These are phyloP conservation scores for Fusarium cicatricum DNA, from an alignment of 2,329 filamentous ascomycete species.

Conservation along the genomic window DNA sequence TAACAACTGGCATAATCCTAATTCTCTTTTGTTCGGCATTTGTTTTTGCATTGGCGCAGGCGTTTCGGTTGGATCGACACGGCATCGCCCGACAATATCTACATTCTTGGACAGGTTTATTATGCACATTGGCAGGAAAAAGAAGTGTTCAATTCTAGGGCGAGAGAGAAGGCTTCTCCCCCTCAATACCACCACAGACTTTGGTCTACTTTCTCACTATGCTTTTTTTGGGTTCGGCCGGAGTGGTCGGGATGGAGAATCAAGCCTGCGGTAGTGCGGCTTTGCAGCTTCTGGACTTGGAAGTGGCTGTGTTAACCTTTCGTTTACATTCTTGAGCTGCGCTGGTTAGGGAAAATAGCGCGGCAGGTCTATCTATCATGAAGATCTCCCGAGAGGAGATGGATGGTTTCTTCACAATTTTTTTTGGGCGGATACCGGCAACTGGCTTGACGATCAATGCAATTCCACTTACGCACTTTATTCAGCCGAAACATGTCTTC, in stretches of 20 bases:
- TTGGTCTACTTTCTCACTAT: conserved; percentile 9
- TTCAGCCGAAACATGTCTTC: not conserved
- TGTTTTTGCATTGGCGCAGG: conserved; percentile 33
- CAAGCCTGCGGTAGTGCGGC: conserved; percentile 16
- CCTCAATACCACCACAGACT: conserved; percentile 22
- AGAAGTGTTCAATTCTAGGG: conserved; percentile 15
- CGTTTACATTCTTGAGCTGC: conserved; percentile 33
- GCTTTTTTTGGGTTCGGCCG: conserved; percentile 13
- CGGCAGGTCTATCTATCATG: conserved; percentile 19
- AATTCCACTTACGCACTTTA: conserved; percentile 17
- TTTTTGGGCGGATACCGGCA: conserved; percentile 20
- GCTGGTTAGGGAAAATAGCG: conserved; percentile 14
- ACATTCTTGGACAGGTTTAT: conserved; percentile 1
- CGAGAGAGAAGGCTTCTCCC: not conserved
- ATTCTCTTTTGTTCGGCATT: conserved; percentile 15
- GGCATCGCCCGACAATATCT: conserved; percentile 10
- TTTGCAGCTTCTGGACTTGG: conserved; percentile 1
- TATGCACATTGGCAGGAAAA: conserved; percentile 5
- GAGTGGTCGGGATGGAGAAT: conserved; percentile 2
- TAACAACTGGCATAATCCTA: conserved; percentile 29
- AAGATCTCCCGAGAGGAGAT: conserved; percentile 23
- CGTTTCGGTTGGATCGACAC: conserved; percentile 17
- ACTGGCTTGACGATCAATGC: conserved; percentile 18
- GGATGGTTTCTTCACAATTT: too few species aligned
- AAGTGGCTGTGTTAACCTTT: conserved; percentile 27